Base-by-base conservation (phyloP, 306 rosid genomes). In the Quercus bicolor region DNA sequence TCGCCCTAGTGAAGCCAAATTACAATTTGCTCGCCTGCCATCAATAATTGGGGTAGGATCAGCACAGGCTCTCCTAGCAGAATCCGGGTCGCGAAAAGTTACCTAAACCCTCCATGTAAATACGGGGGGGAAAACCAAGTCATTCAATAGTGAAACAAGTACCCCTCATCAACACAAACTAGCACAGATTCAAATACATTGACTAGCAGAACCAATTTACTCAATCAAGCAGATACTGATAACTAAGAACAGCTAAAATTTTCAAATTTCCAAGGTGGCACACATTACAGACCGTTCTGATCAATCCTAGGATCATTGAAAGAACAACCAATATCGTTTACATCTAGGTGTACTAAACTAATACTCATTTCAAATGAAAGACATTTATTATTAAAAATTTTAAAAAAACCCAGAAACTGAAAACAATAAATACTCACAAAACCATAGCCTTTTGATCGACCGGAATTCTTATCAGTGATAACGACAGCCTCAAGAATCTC, bases 381-480 rank as follows among this genome's bases (percentile, higher is more conserved):
- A 34, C 1, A 28, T 8, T 8, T 40, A 40, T 40, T 40, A 40
- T 40, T 7, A 8, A 37, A 6, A 26, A 24, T 24, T 1, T 21
- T 0, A 21, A 21, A 8, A 12, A 43, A 11, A 33, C 54, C 48
- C 43, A 69, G 33, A 75, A 77, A 75, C 51, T 16, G 70, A 78
- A 86, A 69, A 85, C 83, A 76, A 34, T 18, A 80, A 80, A 84
- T 82, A 89, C 98, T 94, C 89, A 95, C 97, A 72, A 95, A 95
- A 82, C 98, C 98, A 64, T 95, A 95, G 86, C 98, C 98, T 80
- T 95, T 95, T 85, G 98, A 95, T 92, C 98, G 87, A 10, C 97
- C 96, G 0, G 98, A 89, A 74, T 91, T 91, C 96, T 91, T 95
- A 80, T 95, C 98, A 6, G 93, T 82, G 68, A 95, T 92, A 14